Evolutionary conservation across 129 eudicot genomes (phyloP), one percentile per base, ranked within the genome.

Genomic region (Centrapalus pauciflorus): DNA sequence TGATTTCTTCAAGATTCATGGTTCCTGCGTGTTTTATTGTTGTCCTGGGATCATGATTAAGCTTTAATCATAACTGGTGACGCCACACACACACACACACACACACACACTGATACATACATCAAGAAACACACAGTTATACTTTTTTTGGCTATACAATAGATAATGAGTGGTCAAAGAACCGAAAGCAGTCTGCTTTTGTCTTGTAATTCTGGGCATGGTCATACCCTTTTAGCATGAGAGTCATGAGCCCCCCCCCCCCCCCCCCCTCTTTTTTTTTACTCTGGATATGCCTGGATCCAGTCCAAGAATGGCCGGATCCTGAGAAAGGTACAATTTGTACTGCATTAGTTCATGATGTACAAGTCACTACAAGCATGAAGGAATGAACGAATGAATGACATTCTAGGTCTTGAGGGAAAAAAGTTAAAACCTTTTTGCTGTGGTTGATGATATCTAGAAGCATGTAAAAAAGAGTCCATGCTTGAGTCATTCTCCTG

Each of bases 381-480:
- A n/a, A n/a, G n/a, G n/a, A n/a, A n/a, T n/a, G n/a, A n/a, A n/a
- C n/a, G n/a, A n/a, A n/a, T n/a, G n/a, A 27, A 35, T 70, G 27
- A 0, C 67, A 45, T 20, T n/a, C 25, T 57, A 56, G 11, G 3
- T 70, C 26, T 35, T 72, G 71, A 72, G 49, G 10, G 16, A 27
- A 45, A 60, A 59, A 32, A 19, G 64, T 26, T 62, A 28, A n/a
- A n/a, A n/a, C 32, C 62, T 46, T 63, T 73, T 55, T 46, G 37
- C 14, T 54, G 78, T 23, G 49, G 28, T 56, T 74, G 40, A 74
- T 65, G 50, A 55, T 65, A 40, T 54, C 35, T 43, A 27, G 14
- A 66, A 74, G 67, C 60, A 65, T 66, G 67, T 56, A 66, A 46
- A 32, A 66, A 58, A 74, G 54, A 25, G 38, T 45, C 67, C 73